Conservation (phyloP, 192 early-diverging fungal species). For the Gonapodya prolifera region DNA sequence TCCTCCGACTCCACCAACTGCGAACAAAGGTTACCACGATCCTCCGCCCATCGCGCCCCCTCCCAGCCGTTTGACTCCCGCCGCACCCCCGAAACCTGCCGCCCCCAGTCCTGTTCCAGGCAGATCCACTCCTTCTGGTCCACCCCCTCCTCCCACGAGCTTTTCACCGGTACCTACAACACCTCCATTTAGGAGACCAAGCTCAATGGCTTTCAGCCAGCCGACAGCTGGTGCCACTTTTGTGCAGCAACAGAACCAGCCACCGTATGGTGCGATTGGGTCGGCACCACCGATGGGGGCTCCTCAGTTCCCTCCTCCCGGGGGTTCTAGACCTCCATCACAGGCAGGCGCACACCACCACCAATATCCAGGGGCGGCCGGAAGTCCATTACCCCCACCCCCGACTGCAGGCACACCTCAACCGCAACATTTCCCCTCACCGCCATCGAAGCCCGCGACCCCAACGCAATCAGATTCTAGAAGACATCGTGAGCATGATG, state of each 20-base stretch:
- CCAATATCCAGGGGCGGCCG: conserved; percentile 10
- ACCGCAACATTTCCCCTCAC: neutral
- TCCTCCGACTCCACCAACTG: neutral
- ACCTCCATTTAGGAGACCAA: conserved; percentile 5
- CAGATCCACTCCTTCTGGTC: neutral
- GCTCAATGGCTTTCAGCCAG: neutral
- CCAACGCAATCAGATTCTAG: conserved; percentile 29
- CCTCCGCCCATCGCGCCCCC: neutral
- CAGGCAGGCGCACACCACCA: conserved; percentile 2
- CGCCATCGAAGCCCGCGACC: conserved; percentile 16
- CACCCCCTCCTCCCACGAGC: conserved; percentile 2
- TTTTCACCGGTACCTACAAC: neutral
- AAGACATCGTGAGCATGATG: conserved; percentile 38
- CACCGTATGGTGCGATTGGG: neutral
- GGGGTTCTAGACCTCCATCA: neutral
- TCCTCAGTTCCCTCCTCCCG: neutral
- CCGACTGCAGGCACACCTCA: conserved; percentile 17
- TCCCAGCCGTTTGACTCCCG: neutral
- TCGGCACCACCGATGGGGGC: neutral
- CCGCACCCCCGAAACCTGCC: neutral
- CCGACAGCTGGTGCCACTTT: neutral
- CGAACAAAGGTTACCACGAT: neutral
- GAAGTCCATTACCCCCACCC: conserved; percentile 12
- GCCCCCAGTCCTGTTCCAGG: neutral
- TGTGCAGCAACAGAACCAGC: neutral